Percentiles rank a stretch among this genome's conserved stretches.
Conservation (phyloP, 208 protist genomes). For the Angomonas desouzai region DNA sequence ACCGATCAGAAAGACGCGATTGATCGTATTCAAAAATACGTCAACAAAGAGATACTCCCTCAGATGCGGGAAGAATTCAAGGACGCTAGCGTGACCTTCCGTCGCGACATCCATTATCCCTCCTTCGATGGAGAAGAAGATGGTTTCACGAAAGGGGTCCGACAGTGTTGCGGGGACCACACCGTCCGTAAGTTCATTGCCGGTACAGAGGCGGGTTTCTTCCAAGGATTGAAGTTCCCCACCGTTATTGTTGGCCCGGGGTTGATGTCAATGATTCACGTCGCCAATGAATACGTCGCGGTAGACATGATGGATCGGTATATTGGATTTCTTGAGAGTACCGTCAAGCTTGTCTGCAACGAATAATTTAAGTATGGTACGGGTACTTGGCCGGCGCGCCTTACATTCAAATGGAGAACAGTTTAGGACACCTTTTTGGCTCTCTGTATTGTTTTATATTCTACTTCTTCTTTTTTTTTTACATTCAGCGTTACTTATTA, state of each 20-base stretch:
- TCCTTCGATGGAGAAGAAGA: slow-evolving; percentile 36
- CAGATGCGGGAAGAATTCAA: slow-evolving; percentile 41
- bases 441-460: too few species aligned
- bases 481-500: too few species aligned
- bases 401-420: too few species aligned
- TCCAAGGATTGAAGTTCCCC: slow-evolving; percentile 12
- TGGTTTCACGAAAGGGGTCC: slow-evolving; percentile 28
- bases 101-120: slow-evolving; percentile 11
- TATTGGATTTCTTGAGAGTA: neutral
- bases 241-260: slow-evolving; percentile 15
- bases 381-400: too few species aligned
- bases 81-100: slow-evolving; percentile 26
- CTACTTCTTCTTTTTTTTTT: too few species aligned
- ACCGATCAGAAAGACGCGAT: slow-evolving; percentile 24
- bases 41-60: slow-evolving; percentile 27
- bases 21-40: slow-evolving; percentile 25
- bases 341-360: neutral
- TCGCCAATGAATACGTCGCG: slow-evolving; percentile 9
- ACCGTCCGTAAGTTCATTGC: neutral
- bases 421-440: too few species aligned
- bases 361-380: neutral
- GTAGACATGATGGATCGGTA: slow-evolving; percentile 2
- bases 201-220: slow-evolving; percentile 14
- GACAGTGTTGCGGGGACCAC: slow-evolving; percentile 1
- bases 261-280: neutral